Evolutionary conservation across 176 grass and related monocot species (phyloP).

Genomic region (Cenchrus americanus): DNA sequence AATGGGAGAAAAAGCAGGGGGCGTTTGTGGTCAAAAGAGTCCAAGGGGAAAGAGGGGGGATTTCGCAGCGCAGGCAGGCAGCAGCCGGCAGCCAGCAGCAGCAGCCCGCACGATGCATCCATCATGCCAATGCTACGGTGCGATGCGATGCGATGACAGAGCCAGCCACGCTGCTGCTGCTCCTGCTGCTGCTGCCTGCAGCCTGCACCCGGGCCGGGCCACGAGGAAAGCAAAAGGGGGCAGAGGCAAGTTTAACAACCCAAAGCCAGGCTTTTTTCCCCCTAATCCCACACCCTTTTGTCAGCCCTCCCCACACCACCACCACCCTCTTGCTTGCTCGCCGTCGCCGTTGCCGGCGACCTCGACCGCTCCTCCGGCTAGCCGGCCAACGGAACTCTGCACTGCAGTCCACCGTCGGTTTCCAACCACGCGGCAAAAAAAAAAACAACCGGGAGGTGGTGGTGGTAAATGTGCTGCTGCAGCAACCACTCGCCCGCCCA

Average conservation of each 20-base stretch:
- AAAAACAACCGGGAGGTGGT: neutral
- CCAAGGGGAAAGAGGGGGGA: neutral
- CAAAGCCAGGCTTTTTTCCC: constrained; percentile 37
- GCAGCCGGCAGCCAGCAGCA: too few species aligned
- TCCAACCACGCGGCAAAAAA: neutral
- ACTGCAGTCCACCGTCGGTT: neutral
- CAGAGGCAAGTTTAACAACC: constrained; percentile 37
- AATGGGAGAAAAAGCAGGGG: too few species aligned
- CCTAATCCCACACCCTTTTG: constrained; percentile 28
- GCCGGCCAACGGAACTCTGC: neutral
- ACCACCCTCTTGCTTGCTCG: neutral
- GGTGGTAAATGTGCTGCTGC: neutral
- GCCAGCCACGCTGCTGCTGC: neutral
- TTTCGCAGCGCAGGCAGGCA: too few species aligned
- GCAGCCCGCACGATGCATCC: neutral
- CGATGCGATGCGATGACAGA: neutral
- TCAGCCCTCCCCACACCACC: neutral
- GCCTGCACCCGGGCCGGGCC: too few species aligned
- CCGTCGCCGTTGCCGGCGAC: neutral
- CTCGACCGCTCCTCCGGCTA: too few species aligned
- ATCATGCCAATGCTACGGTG: too few species aligned
- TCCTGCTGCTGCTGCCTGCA: neutral
- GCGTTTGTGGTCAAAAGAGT: constrained; percentile 37
- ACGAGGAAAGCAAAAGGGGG: constrained; percentile 26
- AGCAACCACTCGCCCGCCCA: neutral